A percentile compares a stretch with the other conserved stretches of the same genome.
Conservation (phyloP, 2,329 filamentous ascomycete species). For the Chrysoporthe deuterocubensis region DNA sequence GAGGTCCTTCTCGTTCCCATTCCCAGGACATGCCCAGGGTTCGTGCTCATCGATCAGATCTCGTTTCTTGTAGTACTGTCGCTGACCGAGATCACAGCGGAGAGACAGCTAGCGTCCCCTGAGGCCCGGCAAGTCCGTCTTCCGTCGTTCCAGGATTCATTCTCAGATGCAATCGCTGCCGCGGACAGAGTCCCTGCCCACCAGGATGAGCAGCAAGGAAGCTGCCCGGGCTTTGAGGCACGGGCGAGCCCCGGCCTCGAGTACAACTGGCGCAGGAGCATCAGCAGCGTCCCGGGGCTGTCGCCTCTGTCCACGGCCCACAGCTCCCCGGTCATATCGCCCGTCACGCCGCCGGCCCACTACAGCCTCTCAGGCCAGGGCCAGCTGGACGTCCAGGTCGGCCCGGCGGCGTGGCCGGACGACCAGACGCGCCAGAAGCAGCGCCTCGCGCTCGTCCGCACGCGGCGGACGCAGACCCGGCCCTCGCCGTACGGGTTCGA, state of each 20-base stretch:
- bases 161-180: conserved; percentile 8
- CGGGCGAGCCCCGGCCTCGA: conserved; percentile 18
- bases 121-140: conserved; percentile 4
- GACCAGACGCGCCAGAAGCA: not conserved
- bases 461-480: conserved; percentile 17
- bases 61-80: not conserved
- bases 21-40: not conserved
- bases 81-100: conserved; percentile 13
- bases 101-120: not conserved
- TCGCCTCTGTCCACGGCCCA: conserved; percentile 23
- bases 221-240: not conserved
- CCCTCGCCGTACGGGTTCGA: conserved; percentile 9
- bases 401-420: not conserved
- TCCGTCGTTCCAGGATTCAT: conserved; percentile 19
- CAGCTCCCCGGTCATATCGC: conserved; percentile 10
- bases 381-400: conserved; percentile 1
- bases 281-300: conserved; percentile 17
- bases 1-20: not conserved
- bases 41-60: not conserved
- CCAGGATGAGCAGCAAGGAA: not conserved
- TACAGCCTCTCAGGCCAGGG: conserved; percentile 1
- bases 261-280: conserved; percentile 17
- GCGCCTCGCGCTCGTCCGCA: conserved; percentile 1
- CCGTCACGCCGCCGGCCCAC: conserved; percentile 11
- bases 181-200: not conserved